Evolutionary conservation across 495 filamentous ascomycete species (phyloP).

Genomic region (Aspergillus olivimuriae): DNA sequence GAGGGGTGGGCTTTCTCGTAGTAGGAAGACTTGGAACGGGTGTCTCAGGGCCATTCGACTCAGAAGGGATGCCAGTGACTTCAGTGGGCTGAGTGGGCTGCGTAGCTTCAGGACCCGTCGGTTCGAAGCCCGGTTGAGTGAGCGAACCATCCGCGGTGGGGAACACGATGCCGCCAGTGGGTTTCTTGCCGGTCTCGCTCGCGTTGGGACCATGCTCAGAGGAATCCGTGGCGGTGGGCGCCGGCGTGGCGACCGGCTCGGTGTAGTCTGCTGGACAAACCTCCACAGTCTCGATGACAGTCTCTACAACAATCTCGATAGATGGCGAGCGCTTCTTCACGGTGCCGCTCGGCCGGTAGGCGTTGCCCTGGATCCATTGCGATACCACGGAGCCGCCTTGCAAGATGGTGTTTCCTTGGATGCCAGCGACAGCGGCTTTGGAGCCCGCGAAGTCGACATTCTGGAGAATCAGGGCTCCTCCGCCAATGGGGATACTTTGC

Average conservation of each 20-base stretch:
- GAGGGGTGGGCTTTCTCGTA: too few relatives aligned
- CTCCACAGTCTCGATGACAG: background rate
- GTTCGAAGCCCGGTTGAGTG: background rate
- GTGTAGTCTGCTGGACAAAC: background rate
- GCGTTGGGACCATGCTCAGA: background rate
- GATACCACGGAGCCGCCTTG: constrained; percentile 62
- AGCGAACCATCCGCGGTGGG: background rate
- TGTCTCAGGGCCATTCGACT: background rate
- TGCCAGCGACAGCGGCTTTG: constrained; percentile 44
- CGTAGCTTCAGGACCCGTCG: background rate
- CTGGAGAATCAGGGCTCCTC: constrained; percentile 74
- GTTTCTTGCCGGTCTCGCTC: background rate
- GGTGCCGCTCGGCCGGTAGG: constrained; percentile 44
- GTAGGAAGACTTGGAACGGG: too few relatives aligned
- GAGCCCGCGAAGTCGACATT: constrained; percentile 73
- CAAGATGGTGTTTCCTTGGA: constrained; percentile 53
- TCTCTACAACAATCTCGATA: constrained; percentile 1
- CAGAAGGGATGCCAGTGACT: too few relatives aligned
- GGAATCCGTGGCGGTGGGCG: background rate
- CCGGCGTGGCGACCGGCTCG: background rate
- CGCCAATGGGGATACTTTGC: constrained; percentile 55
- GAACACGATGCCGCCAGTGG: background rate
- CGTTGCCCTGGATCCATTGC: constrained; percentile 70
- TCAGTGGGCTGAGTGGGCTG: constrained; percentile 1
- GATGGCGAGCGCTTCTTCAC: constrained; percentile 6